These are phyloP conservation scores for Cunninghamia lanceolata DNA, from an alignment of 75 land plant species.

Conservation along the genomic window DNA sequence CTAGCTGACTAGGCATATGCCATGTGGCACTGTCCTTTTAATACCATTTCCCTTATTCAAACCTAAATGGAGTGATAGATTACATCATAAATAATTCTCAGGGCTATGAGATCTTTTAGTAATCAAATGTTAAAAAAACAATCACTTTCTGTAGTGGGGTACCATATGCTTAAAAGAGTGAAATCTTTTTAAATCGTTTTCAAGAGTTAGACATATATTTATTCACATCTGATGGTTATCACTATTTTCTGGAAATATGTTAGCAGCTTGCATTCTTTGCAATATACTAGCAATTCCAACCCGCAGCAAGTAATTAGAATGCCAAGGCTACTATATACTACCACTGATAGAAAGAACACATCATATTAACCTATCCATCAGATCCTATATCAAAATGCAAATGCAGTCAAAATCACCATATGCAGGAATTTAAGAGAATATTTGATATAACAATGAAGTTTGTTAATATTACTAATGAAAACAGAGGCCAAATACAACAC, in stretches of 20 bases:
- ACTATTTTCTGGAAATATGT: background rate
- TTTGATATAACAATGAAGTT: background rate
- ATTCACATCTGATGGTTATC: background rate
- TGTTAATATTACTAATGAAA: background rate
- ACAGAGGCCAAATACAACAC: background rate
- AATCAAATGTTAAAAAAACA: too few species aligned
- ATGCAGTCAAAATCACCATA: background rate
- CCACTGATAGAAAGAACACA: background rate
- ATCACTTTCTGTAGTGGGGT: background rate
- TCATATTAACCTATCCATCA: background rate
- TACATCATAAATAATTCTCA: too few species aligned
- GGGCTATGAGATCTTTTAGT: too few species aligned
- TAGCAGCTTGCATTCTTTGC: background rate
- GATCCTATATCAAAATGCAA: background rate
- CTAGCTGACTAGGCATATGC: too few species aligned
- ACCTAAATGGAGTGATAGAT: too few species aligned
- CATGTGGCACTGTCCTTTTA: too few species aligned
- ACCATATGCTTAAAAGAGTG: background rate
- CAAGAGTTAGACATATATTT: background rate
- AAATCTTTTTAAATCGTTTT: background rate
- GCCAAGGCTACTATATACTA: background rate
- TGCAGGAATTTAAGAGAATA: background rate
- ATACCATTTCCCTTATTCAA: too few species aligned
- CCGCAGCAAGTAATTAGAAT: slow-evolving; percentile 1
- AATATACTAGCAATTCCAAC: background rate